Conservation (phyloP, 2,329 filamentous ascomycete genomes). For the Paecilomyces fulvus region DNA sequence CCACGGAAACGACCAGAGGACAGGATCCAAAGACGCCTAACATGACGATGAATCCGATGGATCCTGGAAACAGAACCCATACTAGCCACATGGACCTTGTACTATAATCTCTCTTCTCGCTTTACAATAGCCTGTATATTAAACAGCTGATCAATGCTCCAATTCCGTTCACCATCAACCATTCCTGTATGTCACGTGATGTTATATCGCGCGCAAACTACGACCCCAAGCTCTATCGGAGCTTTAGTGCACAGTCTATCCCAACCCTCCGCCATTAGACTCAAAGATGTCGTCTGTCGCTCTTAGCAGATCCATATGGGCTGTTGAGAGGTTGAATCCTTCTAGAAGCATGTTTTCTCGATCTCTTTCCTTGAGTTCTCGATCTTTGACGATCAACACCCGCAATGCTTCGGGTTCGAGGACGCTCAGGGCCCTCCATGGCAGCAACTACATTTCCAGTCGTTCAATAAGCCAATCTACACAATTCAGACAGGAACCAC, state of each 20-base stretch:
- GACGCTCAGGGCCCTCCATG: neutral
- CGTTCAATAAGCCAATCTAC: constrained; percentile 12
- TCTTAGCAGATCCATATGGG: constrained; percentile 6
- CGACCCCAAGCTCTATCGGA: neutral
- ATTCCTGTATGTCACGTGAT: neutral
- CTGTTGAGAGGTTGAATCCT: constrained; percentile 4
- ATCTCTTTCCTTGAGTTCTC: neutral
- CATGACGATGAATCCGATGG: neutral
- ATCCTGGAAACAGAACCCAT: neutral
- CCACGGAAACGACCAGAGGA: constrained; percentile 78
- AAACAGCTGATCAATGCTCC: neutral
- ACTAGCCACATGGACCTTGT: neutral
- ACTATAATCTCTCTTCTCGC: constrained; percentile 3
- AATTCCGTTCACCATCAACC: neutral
- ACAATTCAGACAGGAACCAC: neutral
- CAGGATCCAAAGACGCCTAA: constrained; percentile 61
- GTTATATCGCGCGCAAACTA: neutral
- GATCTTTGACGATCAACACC: neutral
- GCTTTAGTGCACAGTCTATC: neutral
- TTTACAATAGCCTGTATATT: neutral
- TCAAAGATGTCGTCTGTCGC: constrained; percentile 7
- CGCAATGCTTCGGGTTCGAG: neutral
- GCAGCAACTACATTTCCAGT: constrained; percentile 4
- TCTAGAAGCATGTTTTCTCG: neutral
- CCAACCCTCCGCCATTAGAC: neutral